Conservation (phyloP, 2,329 filamentous ascomycete species). For the Nothomitra cinnamomea region DNA sequence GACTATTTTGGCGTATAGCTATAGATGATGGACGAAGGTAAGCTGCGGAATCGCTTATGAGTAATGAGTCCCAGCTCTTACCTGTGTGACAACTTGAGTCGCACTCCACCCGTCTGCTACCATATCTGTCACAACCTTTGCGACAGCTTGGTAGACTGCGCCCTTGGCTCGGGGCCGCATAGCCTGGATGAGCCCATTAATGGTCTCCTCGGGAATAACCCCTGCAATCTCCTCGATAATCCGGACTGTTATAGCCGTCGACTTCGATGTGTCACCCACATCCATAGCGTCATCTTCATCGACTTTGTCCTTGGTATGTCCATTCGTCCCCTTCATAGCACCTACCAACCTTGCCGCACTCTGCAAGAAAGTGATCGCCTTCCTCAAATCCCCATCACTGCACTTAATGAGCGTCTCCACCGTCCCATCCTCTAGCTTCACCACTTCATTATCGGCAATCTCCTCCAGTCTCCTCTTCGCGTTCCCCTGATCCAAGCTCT, state of each 20-base stretch:
- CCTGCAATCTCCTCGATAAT: conserved; percentile 91
- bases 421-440: conserved; percentile 60
- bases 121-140: conserved; percentile 71
- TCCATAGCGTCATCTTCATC: conserved; percentile 35
- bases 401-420: conserved; percentile 71
- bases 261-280: conserved; percentile 17
- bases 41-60: background rate
- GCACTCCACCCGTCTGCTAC: conserved; percentile 96
- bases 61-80: conserved; percentile 21
- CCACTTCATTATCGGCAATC: conserved; percentile 66
- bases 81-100: conserved; percentile 68
- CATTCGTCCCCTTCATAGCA: conserved; percentile 24
- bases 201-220: conserved; percentile 63
- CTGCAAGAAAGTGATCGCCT: conserved; percentile 91
- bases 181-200: conserved; percentile 52
- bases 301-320: background rate
- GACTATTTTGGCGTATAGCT: conserved; percentile 70
- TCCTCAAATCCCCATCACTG: conserved; percentile 85
- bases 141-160: conserved; percentile 54
- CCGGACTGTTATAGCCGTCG: conserved; percentile 49
- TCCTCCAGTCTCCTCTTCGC: conserved; percentile 62
- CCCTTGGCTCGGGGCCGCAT: conserved; percentile 54
- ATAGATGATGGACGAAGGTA: background rate
- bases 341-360: conserved; percentile 82
- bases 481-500: conserved; percentile 77